Evolutionary conservation across 2,329 filamentous ascomycete species (phyloP).

Genomic region (Alternaria consortialis): DNA sequence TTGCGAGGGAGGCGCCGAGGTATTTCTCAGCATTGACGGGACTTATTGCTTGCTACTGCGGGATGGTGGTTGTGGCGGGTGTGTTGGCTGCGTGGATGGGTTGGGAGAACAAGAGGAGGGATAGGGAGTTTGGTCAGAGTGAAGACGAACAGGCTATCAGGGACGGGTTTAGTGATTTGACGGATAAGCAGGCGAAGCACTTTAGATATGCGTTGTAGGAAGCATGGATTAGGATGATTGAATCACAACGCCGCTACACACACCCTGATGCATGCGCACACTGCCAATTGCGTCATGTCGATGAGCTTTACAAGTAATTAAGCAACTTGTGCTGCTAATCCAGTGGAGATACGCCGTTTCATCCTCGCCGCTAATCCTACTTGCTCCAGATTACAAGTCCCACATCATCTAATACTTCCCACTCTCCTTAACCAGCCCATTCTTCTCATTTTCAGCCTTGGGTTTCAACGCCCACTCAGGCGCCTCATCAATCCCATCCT

Average conservation of each 20-base stretch:
- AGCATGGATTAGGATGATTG: neutral
- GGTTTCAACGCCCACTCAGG: constrained; percentile 66
- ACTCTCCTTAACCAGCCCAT: constrained; percentile 61
- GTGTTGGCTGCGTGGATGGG: constrained; percentile 42
- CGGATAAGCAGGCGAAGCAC: constrained; percentile 44
- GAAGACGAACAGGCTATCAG: constrained; percentile 42
- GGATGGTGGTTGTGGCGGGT: constrained; percentile 49
- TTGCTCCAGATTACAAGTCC: neutral
- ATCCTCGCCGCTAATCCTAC: neutral
- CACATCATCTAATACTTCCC: constrained; percentile 36
- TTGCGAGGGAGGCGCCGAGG: constrained; percentile 55
- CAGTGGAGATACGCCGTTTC: no score
- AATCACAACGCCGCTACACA: neutral
- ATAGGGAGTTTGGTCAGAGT: constrained; percentile 36
- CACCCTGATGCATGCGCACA: no score
- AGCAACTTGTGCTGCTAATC: no score
- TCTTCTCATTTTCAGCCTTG: constrained; percentile 67
- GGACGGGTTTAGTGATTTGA: constrained; percentile 49
- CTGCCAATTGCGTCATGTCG: neutral
- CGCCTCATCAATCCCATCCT: constrained; percentile 67
- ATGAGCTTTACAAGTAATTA: no score
- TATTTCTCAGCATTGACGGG: constrained; percentile 58
- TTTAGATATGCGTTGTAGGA: constrained; percentile 48
- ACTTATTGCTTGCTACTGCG: constrained; percentile 56
- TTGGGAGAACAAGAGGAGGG: constrained; percentile 45